Evolutionary conservation across 768 basidiomycete species (phyloP).

Genomic region (Hygrocybe coccinea): DNA sequence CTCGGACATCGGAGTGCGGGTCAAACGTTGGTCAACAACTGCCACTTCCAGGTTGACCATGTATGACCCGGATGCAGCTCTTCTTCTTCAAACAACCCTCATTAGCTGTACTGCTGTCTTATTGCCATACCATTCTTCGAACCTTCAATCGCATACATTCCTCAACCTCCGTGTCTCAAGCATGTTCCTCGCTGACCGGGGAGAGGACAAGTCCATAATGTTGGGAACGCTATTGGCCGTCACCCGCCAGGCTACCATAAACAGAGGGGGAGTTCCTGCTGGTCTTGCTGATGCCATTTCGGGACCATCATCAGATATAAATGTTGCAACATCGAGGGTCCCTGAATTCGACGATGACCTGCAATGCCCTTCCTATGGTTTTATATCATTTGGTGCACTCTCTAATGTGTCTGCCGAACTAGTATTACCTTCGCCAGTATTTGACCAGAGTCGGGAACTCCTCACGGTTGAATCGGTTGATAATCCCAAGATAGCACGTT

Average conservation of each 20-base stretch:
- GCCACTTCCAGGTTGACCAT: too few relatives aligned
- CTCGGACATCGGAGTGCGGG: not conserved
- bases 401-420: not conserved
- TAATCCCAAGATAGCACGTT: not conserved
- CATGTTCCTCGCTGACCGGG: not conserved
- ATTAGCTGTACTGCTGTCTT: not conserved
- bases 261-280: not conserved
- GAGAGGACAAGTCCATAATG: not conserved
- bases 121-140: not conserved
- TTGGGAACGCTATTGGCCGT: conserved; percentile 1
- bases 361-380: not conserved
- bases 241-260: not conserved
- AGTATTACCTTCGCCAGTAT: not conserved
- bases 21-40: too few relatives aligned
- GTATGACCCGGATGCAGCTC: too few relatives aligned
- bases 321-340: not conserved
- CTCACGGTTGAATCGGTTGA: not conserved
- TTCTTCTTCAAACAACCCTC: not conserved
- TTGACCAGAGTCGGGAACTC: not conserved
- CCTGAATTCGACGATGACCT: not conserved
- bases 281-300: not conserved
- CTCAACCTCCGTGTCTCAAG: not conserved
- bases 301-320: not conserved
- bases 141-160: not conserved
- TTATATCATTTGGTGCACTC: not conserved